Conservation (phyloP, 1,284 basidiomycete genomes). For the Ceratobasidium sp. region DNA sequence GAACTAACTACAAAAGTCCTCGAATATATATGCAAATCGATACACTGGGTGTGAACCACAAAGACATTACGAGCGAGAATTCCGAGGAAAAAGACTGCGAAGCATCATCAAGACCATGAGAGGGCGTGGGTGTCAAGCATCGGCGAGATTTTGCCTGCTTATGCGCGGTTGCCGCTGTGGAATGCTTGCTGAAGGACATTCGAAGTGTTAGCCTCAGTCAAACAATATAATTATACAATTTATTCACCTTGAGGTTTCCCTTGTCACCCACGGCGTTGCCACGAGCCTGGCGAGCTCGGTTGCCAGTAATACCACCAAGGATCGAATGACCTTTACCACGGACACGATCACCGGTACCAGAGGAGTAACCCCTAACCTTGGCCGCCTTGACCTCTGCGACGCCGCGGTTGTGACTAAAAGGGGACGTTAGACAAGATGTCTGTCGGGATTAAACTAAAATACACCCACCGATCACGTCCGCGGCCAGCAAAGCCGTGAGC, state of each 20-base stretch:
- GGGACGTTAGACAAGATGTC: background rate
- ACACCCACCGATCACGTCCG: constrained; percentile 37
- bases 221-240: background rate
- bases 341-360: constrained; percentile 43
- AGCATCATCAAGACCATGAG: background rate
- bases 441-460: background rate
- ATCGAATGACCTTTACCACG: constrained; percentile 45
- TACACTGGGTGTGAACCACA: constrained; percentile 8
- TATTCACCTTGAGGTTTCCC: constrained; percentile 42
- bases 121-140: background rate
- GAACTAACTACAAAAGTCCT: constrained; percentile 9
- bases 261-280: constrained; percentile 42
- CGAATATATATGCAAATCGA: constrained; percentile 1
- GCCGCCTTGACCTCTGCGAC: constrained; percentile 37
- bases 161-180: constrained; percentile 41
- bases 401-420: constrained; percentile 39
- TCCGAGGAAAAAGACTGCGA: background rate
- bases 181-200: constrained; percentile 31
- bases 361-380: constrained; percentile 30
- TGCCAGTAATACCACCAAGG: constrained; percentile 45
- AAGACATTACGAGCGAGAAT: background rate
- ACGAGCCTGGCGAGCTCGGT: constrained; percentile 44
- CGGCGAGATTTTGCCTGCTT: background rate
- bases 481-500: constrained; percentile 40
- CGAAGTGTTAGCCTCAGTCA: background rate